Evolutionary conservation across 129 eudicot species (phyloP).

Genomic region (Helianthus tuberosus): DNA sequence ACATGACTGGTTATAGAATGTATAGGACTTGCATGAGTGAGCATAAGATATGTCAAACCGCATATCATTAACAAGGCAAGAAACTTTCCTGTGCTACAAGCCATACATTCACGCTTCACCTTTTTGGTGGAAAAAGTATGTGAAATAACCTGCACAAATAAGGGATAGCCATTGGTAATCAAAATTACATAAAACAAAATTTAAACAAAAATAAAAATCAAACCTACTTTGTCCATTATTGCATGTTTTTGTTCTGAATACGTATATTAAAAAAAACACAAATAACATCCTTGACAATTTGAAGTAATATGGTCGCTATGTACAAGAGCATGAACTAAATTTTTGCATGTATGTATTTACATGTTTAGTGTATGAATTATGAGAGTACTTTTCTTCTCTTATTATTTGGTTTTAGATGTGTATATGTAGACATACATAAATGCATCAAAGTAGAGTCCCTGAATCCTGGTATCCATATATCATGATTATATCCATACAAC

Average conservation of each 20-base stretch:
- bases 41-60: slow-evolving; percentile 69
- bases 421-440: background rate
- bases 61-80: slow-evolving; percentile 63
- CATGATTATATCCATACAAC: too few relatives aligned
- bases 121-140: slow-evolving; percentile 59
- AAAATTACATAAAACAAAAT: background rate
- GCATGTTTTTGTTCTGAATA: background rate
- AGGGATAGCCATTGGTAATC: slow-evolving; percentile 19
- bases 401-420: background rate
- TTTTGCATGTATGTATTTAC: background rate
- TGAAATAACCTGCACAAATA: slow-evolving; percentile 63
- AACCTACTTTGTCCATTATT: background rate
- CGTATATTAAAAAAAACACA: background rate
- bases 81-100: slow-evolving; percentile 89
- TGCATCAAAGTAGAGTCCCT: too few relatives aligned
- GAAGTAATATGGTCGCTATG: background rate
- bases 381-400: background rate
- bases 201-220: background rate
- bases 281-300: background rate
- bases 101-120: slow-evolving; percentile 56
- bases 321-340: background rate
- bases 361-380: background rate
- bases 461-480: too few relatives aligned
- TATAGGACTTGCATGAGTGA: slow-evolving; percentile 54
- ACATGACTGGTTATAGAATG: slow-evolving; percentile 45